Conservation (phyloP, 2,329 filamentous ascomycete species). For the Ascosphaera aggregata region DNA sequence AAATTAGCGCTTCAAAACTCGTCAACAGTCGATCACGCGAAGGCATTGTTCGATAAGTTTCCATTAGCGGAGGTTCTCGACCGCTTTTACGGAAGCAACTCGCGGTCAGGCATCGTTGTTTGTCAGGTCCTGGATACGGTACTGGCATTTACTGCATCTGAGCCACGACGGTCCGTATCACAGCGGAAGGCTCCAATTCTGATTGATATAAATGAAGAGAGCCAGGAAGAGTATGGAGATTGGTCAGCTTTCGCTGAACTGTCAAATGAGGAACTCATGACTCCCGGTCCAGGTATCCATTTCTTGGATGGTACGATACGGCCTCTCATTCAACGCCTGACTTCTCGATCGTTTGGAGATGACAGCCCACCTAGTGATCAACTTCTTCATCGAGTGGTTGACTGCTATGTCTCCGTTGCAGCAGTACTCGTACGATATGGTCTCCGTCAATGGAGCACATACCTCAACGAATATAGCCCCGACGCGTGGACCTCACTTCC, state of each 20-base stretch:
- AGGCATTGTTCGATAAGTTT: slow-evolving; percentile 20
- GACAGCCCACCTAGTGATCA: slow-evolving; percentile 30
- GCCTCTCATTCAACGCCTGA: slow-evolving; percentile 26
- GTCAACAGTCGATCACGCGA: slow-evolving; percentile 18
- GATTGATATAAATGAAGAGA: slow-evolving; percentile 29
- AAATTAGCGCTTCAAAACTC: slow-evolving; percentile 23
- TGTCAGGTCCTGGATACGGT: slow-evolving; percentile 27
- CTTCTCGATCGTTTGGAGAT: slow-evolving; percentile 38
- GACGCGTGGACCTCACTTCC: slow-evolving; percentile 25
- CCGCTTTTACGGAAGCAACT: slow-evolving; percentile 27
- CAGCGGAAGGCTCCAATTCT: slow-evolving; percentile 7
- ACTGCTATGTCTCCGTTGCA: slow-evolving; percentile 31
- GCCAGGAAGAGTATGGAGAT: slow-evolving; percentile 37
- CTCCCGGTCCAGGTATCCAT: slow-evolving; percentile 9
- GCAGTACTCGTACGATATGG: slow-evolving; percentile 22
- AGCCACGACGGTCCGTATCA: slow-evolving; percentile 6
- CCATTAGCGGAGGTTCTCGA: slow-evolving; percentile 24
- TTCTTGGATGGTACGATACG: slow-evolving; percentile 22
- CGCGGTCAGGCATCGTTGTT: slow-evolving; percentile 22
- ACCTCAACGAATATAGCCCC: slow-evolving; percentile 28
- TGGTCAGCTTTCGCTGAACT: slow-evolving; percentile 29
- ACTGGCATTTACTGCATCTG: slow-evolving; percentile 17
- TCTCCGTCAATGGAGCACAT: slow-evolving; percentile 30
- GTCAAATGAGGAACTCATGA: slow-evolving; percentile 12
- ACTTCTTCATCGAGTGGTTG: slow-evolving; percentile 27